Base-by-base conservation (phyloP, 192 early-diverging fungal species). In the Mortierella antarctica region DNA sequence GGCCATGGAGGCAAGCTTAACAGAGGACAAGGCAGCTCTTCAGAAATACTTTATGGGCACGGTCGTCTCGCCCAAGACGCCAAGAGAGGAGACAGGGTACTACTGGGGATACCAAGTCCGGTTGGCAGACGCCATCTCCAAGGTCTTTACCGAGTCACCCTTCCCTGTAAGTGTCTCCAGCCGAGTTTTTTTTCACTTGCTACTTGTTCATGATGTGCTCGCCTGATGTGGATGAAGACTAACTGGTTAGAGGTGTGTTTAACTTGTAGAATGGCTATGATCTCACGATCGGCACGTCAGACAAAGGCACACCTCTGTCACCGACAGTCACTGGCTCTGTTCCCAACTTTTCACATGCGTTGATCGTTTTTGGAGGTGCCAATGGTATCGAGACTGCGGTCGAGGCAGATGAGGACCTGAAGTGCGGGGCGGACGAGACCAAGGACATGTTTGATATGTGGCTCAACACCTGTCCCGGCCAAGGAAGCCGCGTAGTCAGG, bases 61-160 rank as follows among this genome's bases (percentile, higher is more conserved):
- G 39, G 86, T 89, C 0, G 87, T 93, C 12, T 87, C 86, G 14
- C 90, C 90, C 42, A 88, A 86, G 51, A 74, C 73, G 10, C 92
- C 92, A 7, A 69, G 87, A n/a, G 88, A 90, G 70, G 81, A 87
- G 53, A 57, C 72, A 0, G 92, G 92, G 0, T 66, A 91, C 15
- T 92, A 92, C 62, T 93, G 92, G 92, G 92, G 92, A 7, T 93
- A 91, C 71, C 83, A 82, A 53, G 87, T 92, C 42, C 75, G 92
- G 20, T 56, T 92, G 46, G 91, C 92, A 4, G 77, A 84, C 42
- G 72, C 86, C 0, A 73, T 93, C 45, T 89, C 89, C 49, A 83
- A 88, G 57, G 91, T 90, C 2, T 84, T 92, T 44, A 88, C 85
- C 0, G 90, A 93, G 48, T 87, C 79, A 41, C 81, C 89, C 0